phyloP scores from a whole-genome alignment of 1,284 basidiomycete genomes.

The Rhodotorula mucilaginosa region DNA sequence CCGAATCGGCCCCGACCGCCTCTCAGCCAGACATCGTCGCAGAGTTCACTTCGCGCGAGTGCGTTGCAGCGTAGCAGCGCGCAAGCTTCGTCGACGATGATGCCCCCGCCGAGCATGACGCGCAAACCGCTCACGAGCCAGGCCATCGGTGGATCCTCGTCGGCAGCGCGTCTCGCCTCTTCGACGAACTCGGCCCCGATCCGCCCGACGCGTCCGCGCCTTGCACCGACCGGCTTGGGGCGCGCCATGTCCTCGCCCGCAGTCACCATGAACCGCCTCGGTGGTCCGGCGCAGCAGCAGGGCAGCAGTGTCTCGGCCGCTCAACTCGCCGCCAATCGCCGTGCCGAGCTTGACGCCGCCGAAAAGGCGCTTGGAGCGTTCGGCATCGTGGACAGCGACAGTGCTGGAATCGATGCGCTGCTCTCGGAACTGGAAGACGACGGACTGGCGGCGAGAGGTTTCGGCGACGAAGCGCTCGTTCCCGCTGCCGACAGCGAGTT shows the following conservation, averaged over 20 bases:
- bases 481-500: not conserved
- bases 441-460: not conserved
- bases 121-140: no score
- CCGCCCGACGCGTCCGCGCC: no score
- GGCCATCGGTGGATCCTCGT: no score
- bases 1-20: no score
- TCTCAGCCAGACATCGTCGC: no score
- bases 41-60: no score
- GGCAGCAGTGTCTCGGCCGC: not conserved
- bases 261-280: not conserved
- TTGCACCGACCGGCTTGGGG: not conserved
- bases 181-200: not conserved
- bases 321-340: not conserved
- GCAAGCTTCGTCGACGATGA: no score
- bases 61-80: no score
- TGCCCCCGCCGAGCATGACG: no score
- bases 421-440: not conserved
- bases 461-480: not conserved
- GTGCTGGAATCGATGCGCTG: not conserved
- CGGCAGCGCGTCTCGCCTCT: not conserved
- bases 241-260: not conserved
- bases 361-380: constrained; percentile 24
- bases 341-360: not conserved
- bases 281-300: no score
- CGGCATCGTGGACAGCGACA: constrained; percentile 4